Evolutionary conservation across 2,329 filamentous ascomycete species (phyloP), one percentile per base, ranked within the genome.

Genomic region (Grosmannia huntii): DNA sequence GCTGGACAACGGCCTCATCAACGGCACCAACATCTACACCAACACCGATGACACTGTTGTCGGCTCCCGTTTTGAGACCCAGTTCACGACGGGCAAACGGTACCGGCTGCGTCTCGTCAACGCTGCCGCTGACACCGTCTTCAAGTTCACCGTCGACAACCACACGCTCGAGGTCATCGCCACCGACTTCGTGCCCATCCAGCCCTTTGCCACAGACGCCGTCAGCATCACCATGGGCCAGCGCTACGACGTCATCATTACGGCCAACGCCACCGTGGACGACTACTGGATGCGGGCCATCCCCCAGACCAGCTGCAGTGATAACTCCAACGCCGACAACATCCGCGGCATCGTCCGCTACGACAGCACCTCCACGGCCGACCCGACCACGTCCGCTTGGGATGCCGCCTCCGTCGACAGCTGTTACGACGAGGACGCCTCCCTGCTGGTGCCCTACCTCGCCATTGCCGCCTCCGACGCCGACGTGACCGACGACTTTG

Each of bases 11-110:
- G 68, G 65, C 62, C 69, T 84, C 38, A 83, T 85, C 69, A 82
- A 84, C 64, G 84, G 84, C 48, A 84, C 80, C 57, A 82, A 78
- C 67, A 78, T 76, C 65, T 81, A 79, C 62, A 69, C 80, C 66
- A 80, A 78, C 1, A 64, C 66, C 70, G 21, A n/a, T 9, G 69
- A 16, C 71, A 68, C 64, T 71, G 76, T 60, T 75, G 77, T 6
- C 75, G 76, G 11, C 64, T 80, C 44, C 72, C 77, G 55, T 23
- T 59, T 58, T 62, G 78, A 76, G 64, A 82, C 83, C 67, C 73
- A 66, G 53, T 80, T 75, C 56, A 68, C 6, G 58, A 71, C n/a
- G 50, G 73, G 73, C 53, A 77, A 75, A 66, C 72, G 70, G 28
- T 76, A 80, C 66, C 72, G 71, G 12, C 67, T 80, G 36, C 69